Conservation (phyloP, 2,329 filamentous ascomycete species). For the Pseudocercospora fuligena region DNA sequence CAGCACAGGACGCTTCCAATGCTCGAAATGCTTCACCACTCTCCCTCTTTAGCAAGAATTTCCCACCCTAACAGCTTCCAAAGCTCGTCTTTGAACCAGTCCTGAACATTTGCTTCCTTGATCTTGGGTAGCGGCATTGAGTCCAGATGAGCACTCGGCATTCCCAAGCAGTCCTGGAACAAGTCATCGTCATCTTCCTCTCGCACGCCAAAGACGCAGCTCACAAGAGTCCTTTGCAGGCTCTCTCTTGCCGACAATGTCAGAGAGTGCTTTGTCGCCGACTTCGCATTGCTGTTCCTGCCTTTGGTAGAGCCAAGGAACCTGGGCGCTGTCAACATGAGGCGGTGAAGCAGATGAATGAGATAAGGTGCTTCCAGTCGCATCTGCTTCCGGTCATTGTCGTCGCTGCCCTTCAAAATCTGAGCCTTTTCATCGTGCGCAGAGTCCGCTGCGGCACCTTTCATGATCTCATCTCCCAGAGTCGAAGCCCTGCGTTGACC, state of each 20-base stretch:
- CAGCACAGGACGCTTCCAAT: background rate
- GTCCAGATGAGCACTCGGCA: constrained; percentile 40
- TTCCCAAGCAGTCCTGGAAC: constrained; percentile 49
- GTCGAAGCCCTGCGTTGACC: constrained; percentile 33
- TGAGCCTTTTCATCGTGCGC: constrained; percentile 14
- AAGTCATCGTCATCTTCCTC: constrained; percentile 41
- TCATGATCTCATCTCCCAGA: constrained; percentile 35
- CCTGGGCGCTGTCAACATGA: constrained; percentile 46
- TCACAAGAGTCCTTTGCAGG: constrained; percentile 52
- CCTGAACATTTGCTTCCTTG: constrained; percentile 48
- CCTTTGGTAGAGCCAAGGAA: constrained; percentile 36
- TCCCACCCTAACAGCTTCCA: constrained; percentile 66
- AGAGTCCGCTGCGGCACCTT: constrained; percentile 32
- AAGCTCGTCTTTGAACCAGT: constrained; percentile 62
- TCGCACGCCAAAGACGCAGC: constrained; percentile 48
- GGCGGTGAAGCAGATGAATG: constrained; percentile 46
- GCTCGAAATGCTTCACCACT: constrained; percentile 5
- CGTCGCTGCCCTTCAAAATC: background rate
- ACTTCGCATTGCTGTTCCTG: constrained; percentile 31
- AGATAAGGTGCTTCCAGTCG: constrained; percentile 49
- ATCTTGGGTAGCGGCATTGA: constrained; percentile 41
- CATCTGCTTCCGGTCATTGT: constrained; percentile 29
- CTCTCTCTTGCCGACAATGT: constrained; percentile 46
- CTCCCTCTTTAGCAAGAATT: constrained; percentile 41
- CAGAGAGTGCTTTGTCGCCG: constrained; percentile 41